A percentile compares a stretch with the other conserved stretches of the same genome.
phyloP scores from a whole-genome alignment of 257 asterid genomes.

The Eucommia ulmoides region DNA sequence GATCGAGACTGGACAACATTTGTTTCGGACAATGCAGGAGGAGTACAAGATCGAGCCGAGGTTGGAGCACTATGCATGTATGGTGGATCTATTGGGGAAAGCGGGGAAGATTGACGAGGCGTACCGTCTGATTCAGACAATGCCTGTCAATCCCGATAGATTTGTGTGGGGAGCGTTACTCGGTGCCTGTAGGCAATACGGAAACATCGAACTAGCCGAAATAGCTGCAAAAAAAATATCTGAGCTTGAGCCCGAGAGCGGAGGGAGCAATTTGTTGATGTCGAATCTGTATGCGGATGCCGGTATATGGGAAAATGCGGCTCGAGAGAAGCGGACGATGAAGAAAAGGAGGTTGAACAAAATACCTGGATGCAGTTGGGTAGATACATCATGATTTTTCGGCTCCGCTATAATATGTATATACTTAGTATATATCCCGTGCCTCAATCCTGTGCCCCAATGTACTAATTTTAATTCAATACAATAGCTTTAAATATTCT shows the following conservation, averaged over 20 bases:
- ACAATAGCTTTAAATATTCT: no score
- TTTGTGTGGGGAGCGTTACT: slow-evolving; percentile 72
- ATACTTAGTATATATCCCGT: no score
- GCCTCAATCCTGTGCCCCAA: no score
- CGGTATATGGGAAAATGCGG: slow-evolving; percentile 39
- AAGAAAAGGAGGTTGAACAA: slow-evolving; percentile 39
- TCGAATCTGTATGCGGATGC: slow-evolving; percentile 35
- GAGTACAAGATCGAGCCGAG: slow-evolving; percentile 39
- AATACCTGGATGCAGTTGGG: slow-evolving; percentile 51
- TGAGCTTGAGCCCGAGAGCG: slow-evolving; percentile 52
- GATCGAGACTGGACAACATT: slow-evolving; percentile 39
- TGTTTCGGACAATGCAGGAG: slow-evolving; percentile 44
- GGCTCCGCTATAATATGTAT: no score
- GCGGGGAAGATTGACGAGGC: slow-evolving; percentile 54
- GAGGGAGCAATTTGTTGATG: slow-evolving; percentile 38
- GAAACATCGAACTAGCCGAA: slow-evolving; percentile 39
- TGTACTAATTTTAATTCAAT: no score
- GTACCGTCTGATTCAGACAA: slow-evolving; percentile 27
- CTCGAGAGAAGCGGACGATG: slow-evolving; percentile 33
- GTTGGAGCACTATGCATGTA: slow-evolving; percentile 66
- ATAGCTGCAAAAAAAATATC: slow-evolving; percentile 39
- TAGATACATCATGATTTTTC: no score
- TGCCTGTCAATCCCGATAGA: slow-evolving; percentile 43
- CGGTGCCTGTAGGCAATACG: slow-evolving; percentile 60
- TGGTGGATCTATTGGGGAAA: slow-evolving; percentile 62